These are phyloP conservation scores for Citrus medica DNA, from an alignment of 345 rosid genomes.

Conservation along the genomic window DNA sequence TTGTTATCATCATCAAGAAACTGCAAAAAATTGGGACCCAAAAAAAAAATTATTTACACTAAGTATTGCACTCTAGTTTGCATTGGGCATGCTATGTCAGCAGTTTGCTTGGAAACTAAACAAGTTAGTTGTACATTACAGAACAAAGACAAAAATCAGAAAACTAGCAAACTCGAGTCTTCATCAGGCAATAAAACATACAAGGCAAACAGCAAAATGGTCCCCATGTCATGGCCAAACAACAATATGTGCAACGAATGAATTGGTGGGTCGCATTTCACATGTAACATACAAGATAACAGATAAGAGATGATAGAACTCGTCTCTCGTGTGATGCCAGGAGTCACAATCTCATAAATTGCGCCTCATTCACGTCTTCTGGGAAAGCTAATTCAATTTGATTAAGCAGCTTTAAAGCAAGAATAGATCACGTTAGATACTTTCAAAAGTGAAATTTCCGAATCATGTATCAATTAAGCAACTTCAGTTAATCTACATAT, in stretches of 20 bases:
- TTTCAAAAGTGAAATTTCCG: not conserved
- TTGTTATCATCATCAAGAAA: conserved; percentile 71
- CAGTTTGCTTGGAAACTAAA: not conserved
- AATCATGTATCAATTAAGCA: not conserved
- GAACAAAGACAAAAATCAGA: not conserved
- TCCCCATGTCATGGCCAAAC: not conserved
- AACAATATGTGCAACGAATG: not conserved
- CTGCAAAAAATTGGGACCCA: conserved; percentile 25
- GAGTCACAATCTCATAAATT: not conserved
- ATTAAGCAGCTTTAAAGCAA: not conserved
- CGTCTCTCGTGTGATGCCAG: not conserved
- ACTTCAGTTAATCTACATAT: not conserved
- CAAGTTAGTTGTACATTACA: not conserved
- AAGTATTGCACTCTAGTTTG: too few species aligned
- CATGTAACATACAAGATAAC: not conserved
- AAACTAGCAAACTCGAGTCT: not conserved
- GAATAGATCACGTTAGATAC: not conserved
- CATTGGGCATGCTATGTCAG: not conserved
- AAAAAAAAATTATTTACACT: not conserved
- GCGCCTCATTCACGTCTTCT: not conserved
- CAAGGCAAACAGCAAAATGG: not conserved
- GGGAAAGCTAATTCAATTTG: not conserved
- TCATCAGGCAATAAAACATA: not conserved
- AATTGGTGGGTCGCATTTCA: not conserved
- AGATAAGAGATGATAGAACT: not conserved